A percentile compares a stretch with the other conserved stretches of the same genome.
phyloP scores from a whole-genome alignment of 352 stramenopile species.

The Phytophthora litchii region DNA sequence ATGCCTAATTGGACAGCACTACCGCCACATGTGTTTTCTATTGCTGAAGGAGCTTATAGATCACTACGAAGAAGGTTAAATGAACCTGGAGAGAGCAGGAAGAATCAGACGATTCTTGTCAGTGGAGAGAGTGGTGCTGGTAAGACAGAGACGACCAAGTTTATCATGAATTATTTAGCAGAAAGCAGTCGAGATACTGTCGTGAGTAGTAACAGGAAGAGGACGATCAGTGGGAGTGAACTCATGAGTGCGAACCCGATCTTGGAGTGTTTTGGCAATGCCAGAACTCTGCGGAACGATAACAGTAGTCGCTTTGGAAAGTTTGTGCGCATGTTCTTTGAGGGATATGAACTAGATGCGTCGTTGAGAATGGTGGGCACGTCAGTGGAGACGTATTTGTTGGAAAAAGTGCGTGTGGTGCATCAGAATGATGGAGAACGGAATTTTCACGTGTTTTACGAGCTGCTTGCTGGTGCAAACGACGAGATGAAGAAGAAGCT shows the following conservation, averaged over 20 bases:
- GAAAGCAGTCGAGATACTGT: constrained; percentile 20
- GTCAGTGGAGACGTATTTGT: constrained; percentile 88
- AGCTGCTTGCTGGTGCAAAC: constrained; percentile 66
- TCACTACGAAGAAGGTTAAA: constrained; percentile 51
- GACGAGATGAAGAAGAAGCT: constrained; percentile 48
- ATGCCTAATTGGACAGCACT: constrained; percentile 39
- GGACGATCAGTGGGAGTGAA: constrained; percentile 52
- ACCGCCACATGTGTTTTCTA: constrained; percentile 82
- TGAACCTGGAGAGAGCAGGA: constrained; percentile 57
- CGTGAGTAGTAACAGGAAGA: constrained; percentile 17
- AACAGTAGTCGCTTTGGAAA: constrained; percentile 90
- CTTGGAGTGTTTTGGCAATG: constrained; percentile 88
- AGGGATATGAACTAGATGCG: constrained; percentile 31
- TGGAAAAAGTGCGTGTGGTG: constrained; percentile 93
- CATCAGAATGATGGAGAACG: constrained; percentile 74
- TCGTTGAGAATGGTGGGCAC: constrained; percentile 69
- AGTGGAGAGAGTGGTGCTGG: constrained; percentile 95
- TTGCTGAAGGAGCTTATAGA: constrained; percentile 76
- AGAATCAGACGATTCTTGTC: constrained; percentile 95
- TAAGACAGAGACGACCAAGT: constrained; percentile 97
- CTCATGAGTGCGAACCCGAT: constrained; percentile 88
- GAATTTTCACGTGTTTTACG: constrained; percentile 88
- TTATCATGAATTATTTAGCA: constrained; percentile 78
- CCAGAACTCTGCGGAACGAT: constrained; percentile 77
- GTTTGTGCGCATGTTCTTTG: constrained; percentile 90